Evolutionary conservation across 2,329 filamentous ascomycete species (phyloP), one percentile per base, ranked within the genome.

Genomic region (Fusarium liriodendri): DNA sequence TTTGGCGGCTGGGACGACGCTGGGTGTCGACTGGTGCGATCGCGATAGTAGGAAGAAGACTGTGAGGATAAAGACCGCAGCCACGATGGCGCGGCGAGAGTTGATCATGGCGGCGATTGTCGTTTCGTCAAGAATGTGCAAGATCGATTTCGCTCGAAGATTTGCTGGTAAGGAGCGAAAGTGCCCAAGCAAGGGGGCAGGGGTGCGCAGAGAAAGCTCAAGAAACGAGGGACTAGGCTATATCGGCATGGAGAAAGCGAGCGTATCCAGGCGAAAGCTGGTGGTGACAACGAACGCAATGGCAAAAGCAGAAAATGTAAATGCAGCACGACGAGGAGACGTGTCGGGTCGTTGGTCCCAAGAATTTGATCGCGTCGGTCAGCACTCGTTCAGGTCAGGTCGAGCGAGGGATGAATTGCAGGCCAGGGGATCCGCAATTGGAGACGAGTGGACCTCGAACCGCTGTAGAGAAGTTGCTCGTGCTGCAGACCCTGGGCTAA

Each of bases 61-160:
- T 32, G 90, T 89, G 77, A 96, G 83, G 73, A 95, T 84, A 80
- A 92, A 89, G 77, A 89, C 88, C 57, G 94, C 93, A 64, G 92
- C 88, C 76, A 94, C 85, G 72, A 97, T 82, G 79, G 93, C 93
- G 83, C 93, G 92, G 79, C 91, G 90, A 80, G 94, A 94, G 79
- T 93, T 93, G 81, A 95, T 88, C 94, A 97, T 97, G 68, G 79
- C 75, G 64, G 62, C 69, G 63, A 74, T 35, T 57, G 58, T 72
- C 67, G 54, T 69, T 35, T 74, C 59, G 69, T 55, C 68, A 66
- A 60, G 67, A 69, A 45, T 62, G 60, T 42, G 38, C 50, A 38
- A 72, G 64, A 55, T 60, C 59, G 69, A 6, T 75, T 66, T 76
- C 42, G 72, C 42, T 33, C 58, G 61, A 62, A 52, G 59, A 20